Percentiles rank a stretch among this genome's conserved stretches.
phyloP scores from a whole-genome alignment of 2,329 filamentous ascomycete species.

The Chaetomium olivaceum region DNA sequence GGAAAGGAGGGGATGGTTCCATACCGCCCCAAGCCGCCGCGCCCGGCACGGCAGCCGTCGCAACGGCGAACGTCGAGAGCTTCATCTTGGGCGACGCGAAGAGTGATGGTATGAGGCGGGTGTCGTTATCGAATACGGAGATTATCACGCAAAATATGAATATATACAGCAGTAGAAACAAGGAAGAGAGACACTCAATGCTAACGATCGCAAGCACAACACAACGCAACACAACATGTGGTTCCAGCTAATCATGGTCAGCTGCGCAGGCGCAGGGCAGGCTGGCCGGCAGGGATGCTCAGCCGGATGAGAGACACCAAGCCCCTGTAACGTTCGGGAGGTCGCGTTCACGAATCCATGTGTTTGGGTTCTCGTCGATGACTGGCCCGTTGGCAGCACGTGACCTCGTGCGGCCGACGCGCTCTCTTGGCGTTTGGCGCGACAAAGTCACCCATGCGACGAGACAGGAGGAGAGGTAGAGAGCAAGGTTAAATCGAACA shows the following conservation, averaged over 20 bases:
- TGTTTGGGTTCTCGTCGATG: background rate
- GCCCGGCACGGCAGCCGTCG: slow-evolving; percentile 39
- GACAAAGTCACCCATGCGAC: background rate
- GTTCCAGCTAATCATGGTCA: slow-evolving; percentile 7
- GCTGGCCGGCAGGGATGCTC: too few species aligned
- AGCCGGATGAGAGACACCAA: background rate
- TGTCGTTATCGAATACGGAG: background rate
- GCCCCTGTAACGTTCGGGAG: slow-evolving; percentile 3
- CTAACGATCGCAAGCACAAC: background rate
- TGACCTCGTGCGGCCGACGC: background rate
- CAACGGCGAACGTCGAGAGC: slow-evolving; percentile 25
- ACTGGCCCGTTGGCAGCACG: background rate
- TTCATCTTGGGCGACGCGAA: slow-evolving; percentile 26
- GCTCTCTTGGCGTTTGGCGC: background rate
- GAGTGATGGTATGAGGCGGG: background rate
- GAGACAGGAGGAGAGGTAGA: background rate
- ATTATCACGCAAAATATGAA: background rate
- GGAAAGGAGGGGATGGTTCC: slow-evolving; percentile 20
- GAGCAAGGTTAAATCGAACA: too few species aligned
- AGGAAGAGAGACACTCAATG: background rate
- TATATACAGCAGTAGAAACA: background rate
- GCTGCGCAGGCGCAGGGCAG: slow-evolving; percentile 3
- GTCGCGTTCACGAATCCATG: background rate
- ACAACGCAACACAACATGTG: background rate
- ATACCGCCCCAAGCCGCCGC: slow-evolving; percentile 47